A percentile compares a stretch with the other conserved stretches of the same genome.
These are phyloP conservation scores for Oldenlandia corymbosa DNA, from an alignment of 257 asterid species.

Conservation along the genomic window DNA sequence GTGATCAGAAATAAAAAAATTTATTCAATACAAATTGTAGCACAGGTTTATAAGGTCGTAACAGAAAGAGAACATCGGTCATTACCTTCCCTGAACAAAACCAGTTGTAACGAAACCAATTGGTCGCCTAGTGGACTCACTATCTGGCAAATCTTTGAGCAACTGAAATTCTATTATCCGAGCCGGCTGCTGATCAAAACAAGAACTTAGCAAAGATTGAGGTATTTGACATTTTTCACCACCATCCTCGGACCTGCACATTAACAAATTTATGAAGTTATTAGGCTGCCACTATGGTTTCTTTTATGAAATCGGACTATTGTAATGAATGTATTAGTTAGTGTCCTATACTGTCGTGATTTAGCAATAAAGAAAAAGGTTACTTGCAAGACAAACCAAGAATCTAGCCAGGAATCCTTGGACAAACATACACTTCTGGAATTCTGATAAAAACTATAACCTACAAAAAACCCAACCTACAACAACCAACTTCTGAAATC, in stretches of 20 bases:
- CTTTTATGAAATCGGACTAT: not conserved
- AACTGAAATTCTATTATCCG: slow-evolving; percentile 60
- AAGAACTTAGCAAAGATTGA: slow-evolving; percentile 41
- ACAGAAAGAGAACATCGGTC: not conserved
- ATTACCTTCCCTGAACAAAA: slow-evolving; percentile 81
- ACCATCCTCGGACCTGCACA: slow-evolving; percentile 45
- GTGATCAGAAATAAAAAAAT: too few relatives aligned
- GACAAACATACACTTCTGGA: too few relatives aligned
- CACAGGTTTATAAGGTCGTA: not conserved
- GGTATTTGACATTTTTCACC: slow-evolving; percentile 51
- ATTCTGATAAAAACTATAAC: not conserved
- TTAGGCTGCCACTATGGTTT: not conserved
- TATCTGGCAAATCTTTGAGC: slow-evolving; percentile 40
- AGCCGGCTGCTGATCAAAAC: slow-evolving; percentile 42
- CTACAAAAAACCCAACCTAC: not conserved
- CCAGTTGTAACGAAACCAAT: slow-evolving; percentile 84
- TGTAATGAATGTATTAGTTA: not conserved
- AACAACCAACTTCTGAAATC: not conserved
- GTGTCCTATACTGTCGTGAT: too few relatives aligned
- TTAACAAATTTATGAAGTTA: slow-evolving; percentile 1
- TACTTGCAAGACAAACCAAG: too few relatives aligned
- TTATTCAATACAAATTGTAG: not conserved
- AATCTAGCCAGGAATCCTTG: too few relatives aligned
- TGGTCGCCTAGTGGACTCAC: slow-evolving; percentile 51
- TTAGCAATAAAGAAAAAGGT: too few relatives aligned